These are phyloP conservation scores for Thraustochytrium sp. DNA, from an alignment of 352 stramenopile genomes.

Conservation along the genomic window DNA sequence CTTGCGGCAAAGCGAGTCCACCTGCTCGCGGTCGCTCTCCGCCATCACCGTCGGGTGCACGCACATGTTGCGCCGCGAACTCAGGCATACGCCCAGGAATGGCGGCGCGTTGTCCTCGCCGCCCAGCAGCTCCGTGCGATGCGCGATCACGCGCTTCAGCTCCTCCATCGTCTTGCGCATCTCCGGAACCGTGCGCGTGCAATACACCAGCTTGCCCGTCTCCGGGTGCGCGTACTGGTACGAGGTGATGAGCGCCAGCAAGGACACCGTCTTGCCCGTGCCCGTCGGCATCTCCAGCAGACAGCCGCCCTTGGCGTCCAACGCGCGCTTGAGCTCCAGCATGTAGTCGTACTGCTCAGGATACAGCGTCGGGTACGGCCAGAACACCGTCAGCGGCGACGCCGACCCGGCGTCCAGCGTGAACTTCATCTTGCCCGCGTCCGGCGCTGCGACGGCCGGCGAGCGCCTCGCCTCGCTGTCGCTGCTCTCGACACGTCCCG, in stretches of 20 bases:
- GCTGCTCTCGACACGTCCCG: too few species aligned
- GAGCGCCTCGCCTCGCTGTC: background rate
- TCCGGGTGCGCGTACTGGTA: conserved; percentile 86
- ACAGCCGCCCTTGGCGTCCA: conserved; percentile 89
- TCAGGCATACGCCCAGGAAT: conserved; percentile 79
- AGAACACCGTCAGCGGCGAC: conserved; percentile 46
- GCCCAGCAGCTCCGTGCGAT: conserved; percentile 57
- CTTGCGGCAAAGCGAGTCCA: conserved; percentile 89
- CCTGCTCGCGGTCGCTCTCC: conserved; percentile 88
- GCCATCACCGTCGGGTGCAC: conserved; percentile 90
- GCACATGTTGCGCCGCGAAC: conserved; percentile 94
- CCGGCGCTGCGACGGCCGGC: background rate
- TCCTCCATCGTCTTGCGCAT: conserved; percentile 97
- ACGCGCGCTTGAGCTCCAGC: conserved; percentile 89
- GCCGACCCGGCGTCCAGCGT: conserved; percentile 3
- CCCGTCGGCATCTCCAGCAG: conserved; percentile 91
- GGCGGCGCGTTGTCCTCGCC: conserved; percentile 43
- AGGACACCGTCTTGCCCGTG: conserved; percentile 94
- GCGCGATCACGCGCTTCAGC: conserved; percentile 85
- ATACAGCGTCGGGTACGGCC: conserved; percentile 80
- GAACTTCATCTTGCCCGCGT: background rate
- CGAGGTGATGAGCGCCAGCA: conserved; percentile 91
- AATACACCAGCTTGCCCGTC: conserved; percentile 98
- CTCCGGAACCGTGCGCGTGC: conserved; percentile 97
- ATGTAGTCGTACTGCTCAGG: conserved; percentile 99